Percentiles rank a stretch among this genome's conserved stretches.
phyloP scores from a whole-genome alignment of 2,329 filamentous ascomycete species.

The Drechslerella stenobrocha region DNA sequence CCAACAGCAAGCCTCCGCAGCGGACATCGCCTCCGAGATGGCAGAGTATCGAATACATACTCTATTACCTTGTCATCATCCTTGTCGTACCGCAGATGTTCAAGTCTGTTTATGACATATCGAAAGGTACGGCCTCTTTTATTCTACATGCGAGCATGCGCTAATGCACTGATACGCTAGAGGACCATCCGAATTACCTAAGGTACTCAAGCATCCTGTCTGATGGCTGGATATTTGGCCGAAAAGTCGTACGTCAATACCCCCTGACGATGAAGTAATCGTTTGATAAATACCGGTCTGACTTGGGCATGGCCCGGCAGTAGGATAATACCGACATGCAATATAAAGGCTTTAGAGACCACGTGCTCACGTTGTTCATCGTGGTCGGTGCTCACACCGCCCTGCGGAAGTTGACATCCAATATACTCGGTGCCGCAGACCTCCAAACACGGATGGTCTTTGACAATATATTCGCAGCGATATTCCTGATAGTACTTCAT shows the following conservation, averaged over 20 bases:
- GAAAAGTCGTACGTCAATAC: slow-evolving; percentile 71
- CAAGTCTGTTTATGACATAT: slow-evolving; percentile 83
- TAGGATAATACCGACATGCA: slow-evolving; percentile 88
- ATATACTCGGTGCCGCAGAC: slow-evolving; percentile 60
- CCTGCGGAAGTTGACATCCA: slow-evolving; percentile 57
- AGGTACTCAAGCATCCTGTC: slow-evolving; percentile 73
- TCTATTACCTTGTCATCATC: slow-evolving; percentile 73
- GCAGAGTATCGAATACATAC: slow-evolving; percentile 80
- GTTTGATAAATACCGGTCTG: neutral
- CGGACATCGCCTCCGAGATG: slow-evolving; percentile 67
- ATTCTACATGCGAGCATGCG: neutral
- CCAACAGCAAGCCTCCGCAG: slow-evolving; percentile 25
- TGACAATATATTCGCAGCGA: slow-evolving; percentile 76
- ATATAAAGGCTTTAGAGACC: slow-evolving; percentile 80
- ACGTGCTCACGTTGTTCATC: slow-evolving; percentile 76
- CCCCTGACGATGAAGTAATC: neutral
- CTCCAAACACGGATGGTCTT: slow-evolving; percentile 70
- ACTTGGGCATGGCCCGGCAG: slow-evolving; percentile 45
- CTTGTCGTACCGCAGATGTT: slow-evolving; percentile 81
- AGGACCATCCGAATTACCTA: slow-evolving; percentile 76
- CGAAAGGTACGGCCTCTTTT: slow-evolving; percentile 65
- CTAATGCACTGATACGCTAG: slow-evolving; percentile 58
- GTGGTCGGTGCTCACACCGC: slow-evolving; percentile 61
- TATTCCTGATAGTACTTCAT: slow-evolving; percentile 79
- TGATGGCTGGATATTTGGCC: slow-evolving; percentile 86